Evolutionary conservation across 2,329 filamentous ascomycete genomes (phyloP).

Genomic region (Berkeleyomyces rouxiae): DNA sequence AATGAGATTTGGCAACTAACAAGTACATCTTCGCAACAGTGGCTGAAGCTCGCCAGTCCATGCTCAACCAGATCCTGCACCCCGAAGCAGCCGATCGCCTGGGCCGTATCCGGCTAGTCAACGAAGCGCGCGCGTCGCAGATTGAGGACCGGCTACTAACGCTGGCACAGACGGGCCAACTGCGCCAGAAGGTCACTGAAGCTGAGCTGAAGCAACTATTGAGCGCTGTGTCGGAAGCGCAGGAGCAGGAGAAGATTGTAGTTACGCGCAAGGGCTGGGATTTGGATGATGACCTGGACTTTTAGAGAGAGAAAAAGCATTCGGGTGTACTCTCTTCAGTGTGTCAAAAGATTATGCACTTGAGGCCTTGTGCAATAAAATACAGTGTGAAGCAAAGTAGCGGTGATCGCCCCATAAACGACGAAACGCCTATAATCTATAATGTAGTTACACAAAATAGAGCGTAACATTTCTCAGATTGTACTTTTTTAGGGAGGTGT

Average conservation of each 20-base stretch:
- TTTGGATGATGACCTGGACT: constrained; percentile 64
- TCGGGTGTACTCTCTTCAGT: background rate
- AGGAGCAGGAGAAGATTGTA: constrained; percentile 71
- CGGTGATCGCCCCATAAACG: no score
- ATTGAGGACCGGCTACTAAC: constrained; percentile 87
- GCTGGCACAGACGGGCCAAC: constrained; percentile 74
- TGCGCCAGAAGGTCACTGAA: constrained; percentile 77
- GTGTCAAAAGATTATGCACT: no score
- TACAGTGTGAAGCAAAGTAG: no score
- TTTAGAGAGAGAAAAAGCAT: constrained; percentile 23
- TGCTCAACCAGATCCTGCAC: constrained; percentile 84
- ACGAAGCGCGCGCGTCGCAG: constrained; percentile 75
- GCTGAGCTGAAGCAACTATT: constrained; percentile 85
- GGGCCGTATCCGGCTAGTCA: constrained; percentile 86
- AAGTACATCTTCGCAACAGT: constrained; percentile 7
- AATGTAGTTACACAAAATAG: no score
- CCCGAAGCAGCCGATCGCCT: constrained; percentile 87
- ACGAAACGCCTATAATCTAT: no score
- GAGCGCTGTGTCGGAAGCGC: constrained; percentile 64
- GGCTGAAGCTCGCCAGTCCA: constrained; percentile 55
- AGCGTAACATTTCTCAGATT: no score
- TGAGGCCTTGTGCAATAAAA: no score
- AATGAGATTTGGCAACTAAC: background rate
- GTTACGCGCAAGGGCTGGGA: constrained; percentile 70
- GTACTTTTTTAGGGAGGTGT: no score